Conservation (phyloP, 2,329 filamentous ascomycete genomes). For the Fusarium coicis region DNA sequence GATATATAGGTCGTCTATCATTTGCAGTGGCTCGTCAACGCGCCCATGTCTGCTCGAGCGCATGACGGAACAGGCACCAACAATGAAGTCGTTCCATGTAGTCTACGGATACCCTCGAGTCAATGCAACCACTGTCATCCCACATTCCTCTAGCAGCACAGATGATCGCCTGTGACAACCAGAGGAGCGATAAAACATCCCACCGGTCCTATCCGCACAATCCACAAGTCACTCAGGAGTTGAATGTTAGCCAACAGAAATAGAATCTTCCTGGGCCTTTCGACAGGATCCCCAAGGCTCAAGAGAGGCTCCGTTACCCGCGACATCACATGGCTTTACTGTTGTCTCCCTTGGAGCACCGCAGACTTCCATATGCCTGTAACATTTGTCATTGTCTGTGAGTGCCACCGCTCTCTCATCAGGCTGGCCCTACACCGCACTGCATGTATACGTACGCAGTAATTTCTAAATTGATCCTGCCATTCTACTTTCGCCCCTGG, state of each 20-base stretch:
- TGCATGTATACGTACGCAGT: neutral
- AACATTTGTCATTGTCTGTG: slow-evolving; percentile 6
- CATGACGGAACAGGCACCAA: neutral
- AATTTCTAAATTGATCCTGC: slow-evolving; percentile 9
- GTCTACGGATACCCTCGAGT: neutral
- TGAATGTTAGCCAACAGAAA: slow-evolving; percentile 23
- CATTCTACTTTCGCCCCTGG: slow-evolving; percentile 27
- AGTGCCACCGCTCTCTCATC: slow-evolving; percentile 5
- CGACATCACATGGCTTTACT: slow-evolving; percentile 2
- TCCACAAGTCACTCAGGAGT: slow-evolving; percentile 4
- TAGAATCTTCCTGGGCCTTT: slow-evolving; percentile 25
- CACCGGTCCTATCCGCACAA: slow-evolving; percentile 6
- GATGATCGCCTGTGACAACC: slow-evolving; percentile 4
- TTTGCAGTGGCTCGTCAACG: neutral
- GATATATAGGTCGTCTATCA: neutral
- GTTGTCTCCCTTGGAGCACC: slow-evolving; percentile 6
- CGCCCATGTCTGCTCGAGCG: neutral
- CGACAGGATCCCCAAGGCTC: slow-evolving; percentile 24
- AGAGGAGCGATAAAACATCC: slow-evolving; percentile 12
- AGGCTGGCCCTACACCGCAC: slow-evolving; percentile 23
- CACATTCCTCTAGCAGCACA: slow-evolving; percentile 13
- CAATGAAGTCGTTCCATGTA: neutral
- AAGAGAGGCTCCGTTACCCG: slow-evolving; percentile 9
- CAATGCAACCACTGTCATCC: neutral
- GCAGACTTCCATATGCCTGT: slow-evolving; percentile 14